These are phyloP conservation scores for Podospora sp. DNA, from an alignment of 495 filamentous ascomycete genomes.

Conservation along the genomic window DNA sequence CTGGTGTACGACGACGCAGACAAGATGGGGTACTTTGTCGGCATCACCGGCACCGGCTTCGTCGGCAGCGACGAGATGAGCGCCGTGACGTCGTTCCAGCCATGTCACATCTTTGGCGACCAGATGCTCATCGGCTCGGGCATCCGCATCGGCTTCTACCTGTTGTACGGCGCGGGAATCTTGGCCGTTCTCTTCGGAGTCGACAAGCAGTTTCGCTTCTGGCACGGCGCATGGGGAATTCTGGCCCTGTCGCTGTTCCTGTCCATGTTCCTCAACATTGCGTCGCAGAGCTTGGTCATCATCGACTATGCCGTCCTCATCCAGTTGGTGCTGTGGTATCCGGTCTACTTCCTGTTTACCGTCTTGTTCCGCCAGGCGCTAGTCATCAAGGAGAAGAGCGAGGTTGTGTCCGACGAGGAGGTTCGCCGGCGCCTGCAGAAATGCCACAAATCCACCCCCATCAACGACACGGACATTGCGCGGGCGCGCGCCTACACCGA, in stretches of 20 bases:
- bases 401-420: conserved; percentile 25
- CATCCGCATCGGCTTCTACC: conserved; percentile 38
- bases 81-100: conserved; percentile 35
- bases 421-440: conserved; percentile 26
- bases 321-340: conserved; percentile 38
- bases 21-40: conserved; percentile 34
- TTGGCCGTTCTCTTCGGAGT: conserved; percentile 33
- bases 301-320: conserved; percentile 39
- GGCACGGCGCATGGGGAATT: conserved; percentile 37
- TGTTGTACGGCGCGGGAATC: conserved; percentile 35
- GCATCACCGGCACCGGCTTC: conserved; percentile 34
- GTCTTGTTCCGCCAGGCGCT: conserved; percentile 33
- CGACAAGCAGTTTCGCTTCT: conserved; percentile 39
- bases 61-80: conserved; percentile 35
- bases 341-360: conserved; percentile 37
- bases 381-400: conserved; percentile 18
- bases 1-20: not conserved
- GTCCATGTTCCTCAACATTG: conserved; percentile 35
- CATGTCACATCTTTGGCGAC: conserved; percentile 40
- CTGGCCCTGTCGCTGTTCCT: conserved; percentile 34
- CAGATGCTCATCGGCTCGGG: conserved; percentile 38
- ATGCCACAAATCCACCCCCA: conserved; percentile 19
- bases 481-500: conserved; percentile 32
- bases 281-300: conserved; percentile 32
- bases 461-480: conserved; percentile 26